Base-by-base conservation (phyloP, 2,329 filamentous ascomycete genomes). In the Aspergillus cejpii region DNA sequence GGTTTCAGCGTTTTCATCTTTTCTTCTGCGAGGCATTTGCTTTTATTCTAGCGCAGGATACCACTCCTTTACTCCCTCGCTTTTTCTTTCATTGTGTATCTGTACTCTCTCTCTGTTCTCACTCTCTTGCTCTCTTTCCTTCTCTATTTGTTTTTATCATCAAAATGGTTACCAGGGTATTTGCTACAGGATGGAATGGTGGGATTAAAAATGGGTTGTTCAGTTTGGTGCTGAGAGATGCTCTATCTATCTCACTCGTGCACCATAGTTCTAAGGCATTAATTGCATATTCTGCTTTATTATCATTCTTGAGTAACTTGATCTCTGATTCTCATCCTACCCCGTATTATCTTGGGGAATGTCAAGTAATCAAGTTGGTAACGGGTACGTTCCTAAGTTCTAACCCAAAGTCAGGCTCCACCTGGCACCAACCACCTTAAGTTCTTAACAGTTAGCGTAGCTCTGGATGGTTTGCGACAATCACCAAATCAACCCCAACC, bases 11-110 rank as follows among this genome's bases (percentile, higher is more conserved):
- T 59, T n/a, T n/a, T 50, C 39, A 29, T 38, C 48, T 45, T 34
- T 49, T 50, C 38, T 37, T 48, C 11, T 44, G 29, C 48, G 41
- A 47, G 41, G 23, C 34, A 26, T 44, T 46, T 53, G 48, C 40
- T 52, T 45, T 48, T 23, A 44, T 45, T 54, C 49, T 54, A 53
- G 50, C 49, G 47, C 48, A 50, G 58, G 59, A 64, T 65, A 63
- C 60, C 61, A 62, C 55, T 41, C 50, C 31, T 37, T 41, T 14
- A 46, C 47, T 56, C 31, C 17, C 31, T 20, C 31, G 5, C 17
- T 34, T 34, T n/a, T 34, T 11, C 15, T 10, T 17, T 24, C 8
- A 34, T 45, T 48, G 45, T 40, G 39, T 39, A 44, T 50, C 45
- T 41, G 41, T 37, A 24, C 37, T 37, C 34, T 37, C 42, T 39